phyloP scores from a whole-genome alignment of 805 yeast genomes.

The Yamadazyma sp. region DNA sequence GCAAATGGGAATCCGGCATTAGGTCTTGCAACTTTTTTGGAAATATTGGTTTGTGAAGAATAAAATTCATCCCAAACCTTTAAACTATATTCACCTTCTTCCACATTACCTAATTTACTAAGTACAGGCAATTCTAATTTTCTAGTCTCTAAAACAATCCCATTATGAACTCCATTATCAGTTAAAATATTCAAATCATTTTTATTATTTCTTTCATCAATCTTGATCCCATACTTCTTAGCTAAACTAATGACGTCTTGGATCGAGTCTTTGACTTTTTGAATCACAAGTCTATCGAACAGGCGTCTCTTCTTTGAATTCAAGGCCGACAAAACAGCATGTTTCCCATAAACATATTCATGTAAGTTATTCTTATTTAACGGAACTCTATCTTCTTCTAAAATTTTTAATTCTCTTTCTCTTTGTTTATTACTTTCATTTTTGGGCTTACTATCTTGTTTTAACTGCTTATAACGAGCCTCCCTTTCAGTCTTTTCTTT shows the following conservation, averaged over 20 bases:
- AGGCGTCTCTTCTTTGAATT: conserved; percentile 50
- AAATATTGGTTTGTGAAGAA: conserved; percentile 6
- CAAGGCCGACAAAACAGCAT: conserved; percentile 71
- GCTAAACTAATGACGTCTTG: conserved; percentile 48
- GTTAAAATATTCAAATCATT: conserved; percentile 60
- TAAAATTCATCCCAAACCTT: conserved; percentile 8
- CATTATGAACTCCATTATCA: conserved; percentile 75
- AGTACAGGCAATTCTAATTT: conserved; percentile 37
- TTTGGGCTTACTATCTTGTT: neutral
- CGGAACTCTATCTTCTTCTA: conserved; percentile 7
- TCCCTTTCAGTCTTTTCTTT: conserved; percentile 10
- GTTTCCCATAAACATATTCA: conserved; percentile 76
- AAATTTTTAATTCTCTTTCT: neutral
- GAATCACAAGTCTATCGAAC: conserved; percentile 49
- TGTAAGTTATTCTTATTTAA: conserved; percentile 21
- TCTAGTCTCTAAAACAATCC: conserved; percentile 67
- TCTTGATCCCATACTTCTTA: conserved; percentile 35
- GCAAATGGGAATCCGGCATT: conserved; percentile 57
- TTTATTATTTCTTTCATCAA: conserved; percentile 35
- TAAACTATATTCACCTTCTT: conserved; percentile 5
- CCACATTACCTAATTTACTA: conserved; percentile 24
- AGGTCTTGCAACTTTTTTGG: conserved; percentile 17
- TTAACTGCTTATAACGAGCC: conserved; percentile 6
- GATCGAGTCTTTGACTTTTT: conserved; percentile 29
- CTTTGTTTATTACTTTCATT: neutral